These are phyloP conservation scores for Acacia crassicarpa DNA, from an alignment of 306 rosid genomes.

Conservation along the genomic window DNA sequence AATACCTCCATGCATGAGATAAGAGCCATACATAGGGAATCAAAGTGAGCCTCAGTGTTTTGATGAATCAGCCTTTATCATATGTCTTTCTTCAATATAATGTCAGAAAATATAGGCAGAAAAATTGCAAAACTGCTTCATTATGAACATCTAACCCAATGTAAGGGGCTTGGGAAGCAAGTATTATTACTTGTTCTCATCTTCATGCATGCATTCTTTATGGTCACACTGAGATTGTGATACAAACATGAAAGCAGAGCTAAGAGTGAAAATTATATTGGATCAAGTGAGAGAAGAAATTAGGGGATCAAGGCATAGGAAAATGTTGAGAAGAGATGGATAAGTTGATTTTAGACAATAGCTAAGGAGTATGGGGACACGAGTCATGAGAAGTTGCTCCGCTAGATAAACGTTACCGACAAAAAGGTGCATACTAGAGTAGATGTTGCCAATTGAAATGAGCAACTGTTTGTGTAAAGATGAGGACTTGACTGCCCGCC, in stretches of 20 bases:
- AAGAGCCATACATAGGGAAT: too few species aligned
- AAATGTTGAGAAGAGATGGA: not conserved
- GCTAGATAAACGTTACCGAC: constrained; percentile 22
- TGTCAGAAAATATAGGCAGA: too few species aligned
- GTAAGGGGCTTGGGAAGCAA: too few species aligned
- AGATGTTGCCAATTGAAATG: constrained; percentile 16
- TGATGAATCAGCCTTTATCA: too few species aligned
- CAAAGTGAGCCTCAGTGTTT: too few species aligned
- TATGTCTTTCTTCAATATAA: too few species aligned
- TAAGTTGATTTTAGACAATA: not conserved
- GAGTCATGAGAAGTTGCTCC: not conserved
- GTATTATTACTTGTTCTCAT: too few species aligned
- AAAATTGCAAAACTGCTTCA: too few species aligned
- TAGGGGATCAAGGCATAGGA: not conserved
- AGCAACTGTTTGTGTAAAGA: constrained; percentile 17
- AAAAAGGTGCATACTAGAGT: not conserved
- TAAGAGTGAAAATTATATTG: not conserved
- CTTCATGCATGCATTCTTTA: too few species aligned
- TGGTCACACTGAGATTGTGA: not conserved
- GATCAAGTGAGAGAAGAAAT: not conserved
- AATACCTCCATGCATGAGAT: too few species aligned
- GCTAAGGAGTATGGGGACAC: not conserved
- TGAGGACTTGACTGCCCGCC: constrained; percentile 17
- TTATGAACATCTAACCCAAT: too few species aligned
- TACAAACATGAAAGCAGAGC: constrained; percentile 7